These are phyloP conservation scores for Margaritispora aquatica DNA, from an alignment of 495 filamentous ascomycete genomes.

Conservation along the genomic window DNA sequence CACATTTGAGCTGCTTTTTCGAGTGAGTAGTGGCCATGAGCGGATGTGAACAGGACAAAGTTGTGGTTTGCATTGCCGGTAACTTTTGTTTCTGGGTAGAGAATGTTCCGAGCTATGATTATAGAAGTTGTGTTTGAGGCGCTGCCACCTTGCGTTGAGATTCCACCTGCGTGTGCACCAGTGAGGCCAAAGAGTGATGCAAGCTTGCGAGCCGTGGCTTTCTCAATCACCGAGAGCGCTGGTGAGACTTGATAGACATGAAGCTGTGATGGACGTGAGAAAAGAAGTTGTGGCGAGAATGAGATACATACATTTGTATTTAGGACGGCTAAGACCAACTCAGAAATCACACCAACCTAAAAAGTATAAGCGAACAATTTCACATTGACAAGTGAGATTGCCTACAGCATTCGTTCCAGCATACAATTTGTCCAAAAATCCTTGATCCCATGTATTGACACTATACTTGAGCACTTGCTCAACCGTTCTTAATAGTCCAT, in stretches of 20 bases:
- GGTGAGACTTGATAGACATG: conserved; percentile 91
- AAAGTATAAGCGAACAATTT: background rate
- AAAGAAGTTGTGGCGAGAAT: conserved; percentile 73
- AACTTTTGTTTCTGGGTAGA: conserved; percentile 70
- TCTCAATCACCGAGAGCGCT: conserved; percentile 80
- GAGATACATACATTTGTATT: conserved; percentile 77
- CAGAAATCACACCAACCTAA: conserved; percentile 71
- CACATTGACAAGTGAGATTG: background rate
- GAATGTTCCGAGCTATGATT: conserved; percentile 80
- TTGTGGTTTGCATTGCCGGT: conserved; percentile 55
- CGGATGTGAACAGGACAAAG: conserved; percentile 84
- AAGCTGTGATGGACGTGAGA: conserved; percentile 38
- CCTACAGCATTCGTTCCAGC: conserved; percentile 72
- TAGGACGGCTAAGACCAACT: conserved; percentile 72
- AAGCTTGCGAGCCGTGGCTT: conserved; percentile 52
- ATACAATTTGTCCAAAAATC: conserved; percentile 91
- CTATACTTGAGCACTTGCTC: conserved; percentile 67
- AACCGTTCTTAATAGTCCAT: conserved; percentile 61
- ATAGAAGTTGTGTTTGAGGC: conserved; percentile 83
- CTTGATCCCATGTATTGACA: conserved; percentile 96
- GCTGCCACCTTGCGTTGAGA: conserved; percentile 82
- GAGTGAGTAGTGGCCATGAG: conserved; percentile 89
- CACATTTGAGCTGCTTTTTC: conserved; percentile 87
- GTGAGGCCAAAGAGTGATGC: conserved; percentile 65
- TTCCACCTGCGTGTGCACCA: conserved; percentile 69